phyloP scores from a whole-genome alignment of 768 basidiomycete species.

The Pisolithus marmoratus region DNA sequence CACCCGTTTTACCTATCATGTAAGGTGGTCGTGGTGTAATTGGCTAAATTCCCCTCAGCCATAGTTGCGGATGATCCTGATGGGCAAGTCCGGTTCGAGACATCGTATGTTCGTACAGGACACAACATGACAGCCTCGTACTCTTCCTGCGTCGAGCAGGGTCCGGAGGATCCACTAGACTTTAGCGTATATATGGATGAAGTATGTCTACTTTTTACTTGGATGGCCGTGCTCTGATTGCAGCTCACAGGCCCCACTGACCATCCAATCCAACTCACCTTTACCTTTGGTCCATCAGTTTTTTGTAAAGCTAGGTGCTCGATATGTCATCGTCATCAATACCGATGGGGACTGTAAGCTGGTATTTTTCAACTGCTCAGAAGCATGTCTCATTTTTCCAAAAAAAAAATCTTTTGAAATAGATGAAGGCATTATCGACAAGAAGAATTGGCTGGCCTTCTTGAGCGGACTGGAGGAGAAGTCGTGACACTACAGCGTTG shows the following conservation, averaged over 20 bases:
- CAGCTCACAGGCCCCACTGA: constrained; percentile 69
- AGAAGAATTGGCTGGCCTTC: constrained; percentile 92
- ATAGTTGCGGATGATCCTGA: constrained; percentile 73
- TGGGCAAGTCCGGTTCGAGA: constrained; percentile 60
- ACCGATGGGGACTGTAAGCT: constrained; percentile 73
- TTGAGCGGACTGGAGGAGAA: constrained; percentile 69
- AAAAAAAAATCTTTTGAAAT: constrained; percentile 26
- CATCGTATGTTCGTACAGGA: constrained; percentile 35
- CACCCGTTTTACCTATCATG: not conserved
- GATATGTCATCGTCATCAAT: constrained; percentile 84
- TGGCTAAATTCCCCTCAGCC: constrained; percentile 34
- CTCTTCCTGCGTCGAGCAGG: constrained; percentile 51
- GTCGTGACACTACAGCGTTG: constrained; percentile 7
- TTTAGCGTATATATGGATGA: constrained; percentile 90
- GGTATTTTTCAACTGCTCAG: not conserved
- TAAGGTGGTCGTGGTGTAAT: not conserved
- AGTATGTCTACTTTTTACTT: constrained; percentile 33
- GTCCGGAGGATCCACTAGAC: constrained; percentile 56
- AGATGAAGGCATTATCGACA: constrained; percentile 88
- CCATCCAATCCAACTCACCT: constrained; percentile 77
- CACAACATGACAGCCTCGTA: constrained; percentile 49
- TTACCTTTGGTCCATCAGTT: constrained; percentile 91
- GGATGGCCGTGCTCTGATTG: not conserved
- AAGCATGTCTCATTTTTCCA: not conserved
- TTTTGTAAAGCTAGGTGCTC: constrained; percentile 89